Conservation (phyloP, 2,329 filamentous ascomycete species). For the Clarireedia hainanense region DNA sequence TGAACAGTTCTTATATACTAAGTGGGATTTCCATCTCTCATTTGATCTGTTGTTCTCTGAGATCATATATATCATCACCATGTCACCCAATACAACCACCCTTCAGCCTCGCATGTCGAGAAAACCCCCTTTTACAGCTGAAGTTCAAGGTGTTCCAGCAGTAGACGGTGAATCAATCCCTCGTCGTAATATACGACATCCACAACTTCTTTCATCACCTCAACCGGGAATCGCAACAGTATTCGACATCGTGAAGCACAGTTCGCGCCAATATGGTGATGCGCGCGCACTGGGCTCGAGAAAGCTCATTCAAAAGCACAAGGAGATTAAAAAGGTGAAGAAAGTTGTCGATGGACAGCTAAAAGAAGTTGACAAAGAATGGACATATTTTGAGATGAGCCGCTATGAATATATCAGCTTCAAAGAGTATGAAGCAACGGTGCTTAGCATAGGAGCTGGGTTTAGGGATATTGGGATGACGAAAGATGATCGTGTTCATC, state of each 20-base stretch:
- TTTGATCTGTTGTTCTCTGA: neutral
- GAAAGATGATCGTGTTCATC: constrained; percentile 63
- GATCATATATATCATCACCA: neutral
- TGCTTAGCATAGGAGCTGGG: constrained; percentile 59
- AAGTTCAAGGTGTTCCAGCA: constrained; percentile 46
- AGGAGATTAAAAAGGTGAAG: constrained; percentile 84
- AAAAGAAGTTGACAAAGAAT: constrained; percentile 75
- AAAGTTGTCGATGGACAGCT: constrained; percentile 77
- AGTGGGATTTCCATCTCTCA: neutral
- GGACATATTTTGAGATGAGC: constrained; percentile 81
- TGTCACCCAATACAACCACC: constrained; percentile 1
- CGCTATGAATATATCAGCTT: constrained; percentile 71
- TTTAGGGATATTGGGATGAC: constrained; percentile 65
- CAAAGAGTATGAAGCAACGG: constrained; percentile 66
- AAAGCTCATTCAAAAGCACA: constrained; percentile 66
- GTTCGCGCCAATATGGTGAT: constrained; percentile 58
- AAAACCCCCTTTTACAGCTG: constrained; percentile 52
- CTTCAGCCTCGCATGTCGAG: constrained; percentile 12
- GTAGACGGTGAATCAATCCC: constrained; percentile 59
- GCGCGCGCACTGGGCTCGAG: constrained; percentile 61
- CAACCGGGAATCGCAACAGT: constrained; percentile 49
- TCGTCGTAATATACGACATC: constrained; percentile 46
- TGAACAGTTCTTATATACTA: too few species aligned
- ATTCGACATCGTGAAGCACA: constrained; percentile 66
- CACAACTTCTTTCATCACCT: constrained; percentile 32